Conservation (phyloP, 495 filamentous ascomycete genomes). For the Symbiotaphrina buchneri region DNA sequence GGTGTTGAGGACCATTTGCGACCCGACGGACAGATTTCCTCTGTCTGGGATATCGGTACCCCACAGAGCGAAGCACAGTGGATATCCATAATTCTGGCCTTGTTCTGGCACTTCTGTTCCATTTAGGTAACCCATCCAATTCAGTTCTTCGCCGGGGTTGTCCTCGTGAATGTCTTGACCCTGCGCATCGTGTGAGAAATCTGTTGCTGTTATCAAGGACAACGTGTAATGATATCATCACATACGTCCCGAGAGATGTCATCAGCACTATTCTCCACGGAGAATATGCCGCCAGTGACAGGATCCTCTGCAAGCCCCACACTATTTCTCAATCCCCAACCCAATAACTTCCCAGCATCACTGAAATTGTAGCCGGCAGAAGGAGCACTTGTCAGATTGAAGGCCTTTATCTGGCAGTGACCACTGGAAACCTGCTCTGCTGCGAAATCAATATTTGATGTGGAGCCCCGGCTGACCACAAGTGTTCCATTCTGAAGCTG, state of each 20-base stretch:
- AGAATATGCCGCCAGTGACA: constrained; percentile 29
- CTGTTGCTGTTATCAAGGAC: no score
- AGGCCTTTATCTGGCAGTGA: constrained; percentile 40
- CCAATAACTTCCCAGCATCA: constrained; percentile 30
- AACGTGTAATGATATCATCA: no score
- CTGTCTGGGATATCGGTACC: constrained; percentile 1
- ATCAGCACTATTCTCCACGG: constrained; percentile 53
- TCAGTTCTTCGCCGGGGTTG: constrained; percentile 57
- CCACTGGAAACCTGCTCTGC: constrained; percentile 23
- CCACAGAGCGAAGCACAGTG: constrained; percentile 9
- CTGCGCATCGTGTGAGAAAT: no score
- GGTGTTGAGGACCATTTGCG: constrained; percentile 16
- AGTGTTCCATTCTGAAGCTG: constrained; percentile 24
- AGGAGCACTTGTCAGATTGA: constrained; percentile 26
- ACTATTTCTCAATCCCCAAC: constrained; percentile 51
- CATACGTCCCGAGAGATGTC: constrained; percentile 28
- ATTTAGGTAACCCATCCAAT: constrained; percentile 41
- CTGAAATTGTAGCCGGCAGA: constrained; percentile 16
- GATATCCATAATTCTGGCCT: constrained; percentile 43
- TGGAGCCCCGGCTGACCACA: constrained; percentile 40
- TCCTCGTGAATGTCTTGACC: constrained; percentile 38
- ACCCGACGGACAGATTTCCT: constrained; percentile 9
- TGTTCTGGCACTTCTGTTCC: constrained; percentile 15
- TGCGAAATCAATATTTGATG: constrained; percentile 30
- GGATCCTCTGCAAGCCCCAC: constrained; percentile 42